Base-by-base conservation (phyloP, 108 stramenopile genomes). In the Bacterosira constricta region DNA sequence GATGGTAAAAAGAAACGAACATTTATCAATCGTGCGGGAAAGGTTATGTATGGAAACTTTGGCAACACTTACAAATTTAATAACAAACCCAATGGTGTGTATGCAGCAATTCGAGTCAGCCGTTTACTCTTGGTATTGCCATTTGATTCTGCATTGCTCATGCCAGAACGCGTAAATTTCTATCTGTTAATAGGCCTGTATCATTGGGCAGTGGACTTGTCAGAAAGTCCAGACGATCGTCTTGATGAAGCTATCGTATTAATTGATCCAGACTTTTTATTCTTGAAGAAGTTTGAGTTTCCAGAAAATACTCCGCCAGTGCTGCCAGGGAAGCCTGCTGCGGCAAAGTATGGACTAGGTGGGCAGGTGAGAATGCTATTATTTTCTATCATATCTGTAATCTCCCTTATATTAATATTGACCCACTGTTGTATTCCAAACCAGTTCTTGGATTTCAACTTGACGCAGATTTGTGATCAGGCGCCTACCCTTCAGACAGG, bases 241-340 rank as follows among this genome's bases (percentile, higher is more conserved):
- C 58, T 52, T 10, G 71, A 72, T 42, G 83, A 84, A 64, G 71
- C 62, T 20, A 61, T 84, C 31, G 71, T 84, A 10, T 50, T 84
- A 31, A 81, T 81, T 44, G 83, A 84, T 70, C 83, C 83, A 29
- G 83, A 84, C 58, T 84, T 84, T 78, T 71, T 84, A 34, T 84
- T 84, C 59, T 52, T 84, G 71, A 77, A 75, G 25, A 59, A 56
- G 37, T 84, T 84, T 54, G 51, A 77, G 6, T 73, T 82, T 34
- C 44, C 75, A 1, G 49, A 59, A 6, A 68, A 71, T 2, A 29
- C 63, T 3, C 9, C 45, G 4, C 30, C n/a, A 26, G 82, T 77
- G 13, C 12, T 36, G 12, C 79, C 74, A 6, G 69, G 79, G 21
- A 66, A 68, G 35, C 80, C 83, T 32, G 83, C 80, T 11, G 83